phyloP scores from a whole-genome alignment of 2,329 filamentous ascomycete genomes.

The Paecilomyces fulvus region DNA sequence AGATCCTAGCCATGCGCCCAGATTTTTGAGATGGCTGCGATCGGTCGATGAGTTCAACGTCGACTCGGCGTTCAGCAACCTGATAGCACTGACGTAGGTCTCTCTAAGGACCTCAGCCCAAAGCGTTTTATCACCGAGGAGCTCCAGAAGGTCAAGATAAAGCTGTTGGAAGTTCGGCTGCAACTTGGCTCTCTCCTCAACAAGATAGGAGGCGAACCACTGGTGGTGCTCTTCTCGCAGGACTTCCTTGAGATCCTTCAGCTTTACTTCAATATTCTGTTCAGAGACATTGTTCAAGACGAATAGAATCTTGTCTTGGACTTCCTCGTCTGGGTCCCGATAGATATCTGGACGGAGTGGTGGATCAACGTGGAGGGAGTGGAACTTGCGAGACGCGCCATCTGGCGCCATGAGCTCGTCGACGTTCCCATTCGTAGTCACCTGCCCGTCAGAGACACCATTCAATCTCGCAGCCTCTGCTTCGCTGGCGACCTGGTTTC shows the following conservation, averaged over 20 bases:
- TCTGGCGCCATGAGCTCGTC: conserved; percentile 56
- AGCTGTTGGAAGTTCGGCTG: conserved; percentile 94
- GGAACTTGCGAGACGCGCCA: conserved; percentile 61
- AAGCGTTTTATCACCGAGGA: conserved; percentile 68
- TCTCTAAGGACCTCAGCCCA: conserved; percentile 89
- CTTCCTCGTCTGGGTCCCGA: conserved; percentile 74
- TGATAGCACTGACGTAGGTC: conserved; percentile 78
- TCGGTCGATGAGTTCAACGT: conserved; percentile 80
- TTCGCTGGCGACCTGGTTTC: conserved; percentile 49
- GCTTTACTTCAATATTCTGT: conserved; percentile 75
- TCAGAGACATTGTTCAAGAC: conserved; percentile 94
- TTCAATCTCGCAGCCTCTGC: conserved; percentile 36
- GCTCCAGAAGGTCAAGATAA: conserved; percentile 79
- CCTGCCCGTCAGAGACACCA: conserved; percentile 35
- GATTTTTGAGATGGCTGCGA: conserved; percentile 80
- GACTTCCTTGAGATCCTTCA: conserved; percentile 69
- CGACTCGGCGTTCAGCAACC: conserved; percentile 81
- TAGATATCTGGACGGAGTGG: conserved; percentile 56
- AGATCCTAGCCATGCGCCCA: conserved; percentile 88
- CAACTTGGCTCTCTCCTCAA: conserved; percentile 92
- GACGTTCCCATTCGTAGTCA: conserved; percentile 59
- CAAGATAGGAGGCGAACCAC: conserved; percentile 93
- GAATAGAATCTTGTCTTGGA: conserved; percentile 90
- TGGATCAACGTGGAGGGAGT: conserved; percentile 67
- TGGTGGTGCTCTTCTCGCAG: conserved; percentile 77